A percentile compares a stretch with the other conserved stretches of the same genome.
These are phyloP conservation scores for Naganishia onofrii DNA, from an alignment of 768 basidiomycete species.

Conservation along the genomic window DNA sequence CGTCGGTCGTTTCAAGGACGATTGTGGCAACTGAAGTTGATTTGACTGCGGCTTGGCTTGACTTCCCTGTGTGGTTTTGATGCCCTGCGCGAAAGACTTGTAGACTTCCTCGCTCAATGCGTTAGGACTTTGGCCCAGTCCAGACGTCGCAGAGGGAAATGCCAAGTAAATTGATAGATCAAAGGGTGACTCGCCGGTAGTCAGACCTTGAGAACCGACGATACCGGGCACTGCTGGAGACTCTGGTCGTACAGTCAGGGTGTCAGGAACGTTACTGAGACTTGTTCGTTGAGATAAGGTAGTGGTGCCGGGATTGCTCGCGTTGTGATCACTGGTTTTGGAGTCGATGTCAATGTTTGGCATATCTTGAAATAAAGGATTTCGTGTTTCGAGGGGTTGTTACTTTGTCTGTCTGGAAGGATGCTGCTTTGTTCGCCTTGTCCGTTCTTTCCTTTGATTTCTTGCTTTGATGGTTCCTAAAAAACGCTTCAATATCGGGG, in stretches of 20 bases:
- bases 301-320: constrained; percentile 6
- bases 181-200: constrained; percentile 29
- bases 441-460: not conserved
- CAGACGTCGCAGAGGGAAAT: constrained; percentile 29
- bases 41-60: constrained; percentile 28
- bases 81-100: constrained; percentile 42
- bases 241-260: not conserved
- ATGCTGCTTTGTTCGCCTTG: not conserved
- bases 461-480: not conserved
- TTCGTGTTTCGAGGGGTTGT: not conserved
- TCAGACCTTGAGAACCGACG: not conserved
- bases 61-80: constrained; percentile 32
- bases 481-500: constrained; percentile 7
- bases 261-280: not conserved
- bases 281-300: not conserved
- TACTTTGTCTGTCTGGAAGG: not conserved
- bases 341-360: constrained; percentile 15
- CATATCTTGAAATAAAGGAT: not conserved
- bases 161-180: constrained; percentile 32
- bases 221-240: constrained; percentile 2
- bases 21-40: constrained; percentile 25
- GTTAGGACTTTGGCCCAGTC: constrained; percentile 12
- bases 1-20: constrained; percentile 20
- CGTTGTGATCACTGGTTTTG: constrained; percentile 3
- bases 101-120: constrained; percentile 28